Evolutionary conservation across 1,284 basidiomycete genomes (phyloP), one percentile per base, ranked within the genome.

Genomic region (Hymenochaete sp.): DNA sequence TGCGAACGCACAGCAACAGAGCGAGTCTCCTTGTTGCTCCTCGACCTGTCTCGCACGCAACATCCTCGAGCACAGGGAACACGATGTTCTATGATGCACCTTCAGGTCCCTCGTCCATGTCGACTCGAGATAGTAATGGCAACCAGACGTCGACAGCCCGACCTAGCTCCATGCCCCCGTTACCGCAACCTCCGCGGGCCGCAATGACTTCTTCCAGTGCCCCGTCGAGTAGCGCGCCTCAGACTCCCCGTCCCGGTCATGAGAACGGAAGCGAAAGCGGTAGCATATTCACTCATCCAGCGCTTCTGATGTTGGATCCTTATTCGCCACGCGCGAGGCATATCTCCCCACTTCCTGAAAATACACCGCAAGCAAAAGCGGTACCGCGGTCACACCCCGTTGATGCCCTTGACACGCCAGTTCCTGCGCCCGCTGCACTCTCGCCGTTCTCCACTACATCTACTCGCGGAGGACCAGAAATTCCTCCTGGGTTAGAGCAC

Each of bases 381-480:
- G 31, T 22, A 24, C 14, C 19, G 14, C 25, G 8, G 21, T 13
- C 29, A 6, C 42, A 41, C 26, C 24, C 27, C 8, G n/a, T 47
- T 21, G 49, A 51, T 21, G 37, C 47, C 21, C 49, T 51, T 22
- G 49, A 51, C 24, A 51, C 49, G 14, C 49, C 49, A 24, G 49
- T 51, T 14, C 48, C 48, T 8, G 36, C 39, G 19, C 45, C 41
- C 21, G 39, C 45, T 2, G 36, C 42, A 21, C 33, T 47, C 14
- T 51, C 49, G 18, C 49, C 45, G 13, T 51, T 51, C 31, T 51
- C 49, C n/a, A 47, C 45, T 19, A 35, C 49, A 7, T 51, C 49
- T 4, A 43, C 49, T 3, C 40, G 49, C n/a, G 32, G 44, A 16
- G 49, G 49, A 7, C 49, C 49, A n/a, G 40, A 22, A 22, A 14